A percentile compares a stretch with the other conserved stretches of the same genome.
These are phyloP conservation scores for Mucor indicus DNA, from an alignment of 371 early-diverging fungal species.

Conservation along the genomic window DNA sequence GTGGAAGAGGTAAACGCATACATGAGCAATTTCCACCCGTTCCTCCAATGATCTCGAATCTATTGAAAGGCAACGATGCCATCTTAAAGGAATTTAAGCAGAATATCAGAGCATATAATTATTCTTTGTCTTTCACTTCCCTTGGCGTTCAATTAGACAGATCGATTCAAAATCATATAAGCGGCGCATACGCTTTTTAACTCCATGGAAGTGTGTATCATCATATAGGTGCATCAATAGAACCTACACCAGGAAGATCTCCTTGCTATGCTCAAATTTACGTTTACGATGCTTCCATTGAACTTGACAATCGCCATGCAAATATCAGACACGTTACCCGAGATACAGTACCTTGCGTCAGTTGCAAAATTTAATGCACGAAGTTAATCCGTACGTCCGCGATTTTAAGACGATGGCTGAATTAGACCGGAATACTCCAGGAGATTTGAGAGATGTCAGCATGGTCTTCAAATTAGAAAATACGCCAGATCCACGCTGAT, in stretches of 20 bases:
- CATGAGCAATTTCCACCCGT: not conserved
- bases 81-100: not conserved
- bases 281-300: conserved; percentile 9
- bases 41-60: not conserved
- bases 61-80: not conserved
- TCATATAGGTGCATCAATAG: too few species aligned
- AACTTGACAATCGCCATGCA: not conserved
- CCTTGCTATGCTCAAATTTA: conserved; percentile 10
- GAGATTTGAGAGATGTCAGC: too few species aligned
- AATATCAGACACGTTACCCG: too few species aligned
- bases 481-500: not conserved
- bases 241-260: too few species aligned
- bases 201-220: conserved; percentile 13
- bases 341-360: too few species aligned
- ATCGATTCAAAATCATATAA: not conserved
- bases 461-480: too few species aligned
- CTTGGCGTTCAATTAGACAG: conserved; percentile 14
- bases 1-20: not conserved
- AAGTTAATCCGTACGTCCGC: conserved; percentile 7
- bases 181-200: conserved; percentile 9
- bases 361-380: conserved; percentile 1
- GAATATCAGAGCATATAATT: conserved; percentile 17
- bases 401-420: conserved; percentile 3
- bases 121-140: conserved; percentile 12
- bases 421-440: too few species aligned